These are phyloP conservation scores for Eimeria praecox DNA, from an alignment of 169 alveolate species.

Conservation along the genomic window DNA sequence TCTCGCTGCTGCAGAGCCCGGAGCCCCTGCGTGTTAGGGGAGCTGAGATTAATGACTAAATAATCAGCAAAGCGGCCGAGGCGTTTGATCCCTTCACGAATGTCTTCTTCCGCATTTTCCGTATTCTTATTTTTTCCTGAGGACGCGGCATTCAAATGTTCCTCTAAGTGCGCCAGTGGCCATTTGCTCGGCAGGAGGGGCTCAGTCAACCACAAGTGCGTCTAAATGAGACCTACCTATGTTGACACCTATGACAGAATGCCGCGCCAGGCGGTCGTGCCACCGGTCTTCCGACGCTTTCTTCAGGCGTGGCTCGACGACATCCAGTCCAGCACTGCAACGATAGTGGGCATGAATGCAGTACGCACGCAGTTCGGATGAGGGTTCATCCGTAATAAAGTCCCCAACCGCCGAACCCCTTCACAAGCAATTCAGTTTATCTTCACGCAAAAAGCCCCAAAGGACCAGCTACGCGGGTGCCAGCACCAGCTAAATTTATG, in stretches of 20 bases:
- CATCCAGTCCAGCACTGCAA: conserved; percentile 88
- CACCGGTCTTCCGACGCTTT: conserved; percentile 84
- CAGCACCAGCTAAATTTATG: neutral
- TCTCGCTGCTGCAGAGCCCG: conserved; percentile 89
- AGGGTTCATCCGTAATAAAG: neutral
- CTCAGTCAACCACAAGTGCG: neutral
- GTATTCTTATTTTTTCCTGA: conserved; percentile 87
- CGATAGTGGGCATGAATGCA: neutral
- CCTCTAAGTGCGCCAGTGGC: neutral
- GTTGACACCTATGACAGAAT: conserved; percentile 90
- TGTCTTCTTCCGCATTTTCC: conserved; percentile 87
- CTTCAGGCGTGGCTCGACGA: conserved; percentile 86
- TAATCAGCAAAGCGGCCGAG: conserved; percentile 91
- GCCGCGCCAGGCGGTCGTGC: conserved; percentile 87
- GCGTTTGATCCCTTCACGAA: conserved; percentile 83
- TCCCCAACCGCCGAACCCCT: neutral
- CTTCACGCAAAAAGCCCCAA: neutral
- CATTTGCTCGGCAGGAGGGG: neutral
- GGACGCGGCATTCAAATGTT: neutral
- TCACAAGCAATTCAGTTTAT: neutral
- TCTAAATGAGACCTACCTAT: conserved; percentile 83
- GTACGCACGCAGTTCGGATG: neutral
- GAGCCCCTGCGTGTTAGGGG: conserved; percentile 93
- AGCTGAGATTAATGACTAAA: conserved; percentile 90
- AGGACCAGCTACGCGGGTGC: neutral